Conservation (phyloP, 805 yeast genomes). For the Candida odintsovae region DNA sequence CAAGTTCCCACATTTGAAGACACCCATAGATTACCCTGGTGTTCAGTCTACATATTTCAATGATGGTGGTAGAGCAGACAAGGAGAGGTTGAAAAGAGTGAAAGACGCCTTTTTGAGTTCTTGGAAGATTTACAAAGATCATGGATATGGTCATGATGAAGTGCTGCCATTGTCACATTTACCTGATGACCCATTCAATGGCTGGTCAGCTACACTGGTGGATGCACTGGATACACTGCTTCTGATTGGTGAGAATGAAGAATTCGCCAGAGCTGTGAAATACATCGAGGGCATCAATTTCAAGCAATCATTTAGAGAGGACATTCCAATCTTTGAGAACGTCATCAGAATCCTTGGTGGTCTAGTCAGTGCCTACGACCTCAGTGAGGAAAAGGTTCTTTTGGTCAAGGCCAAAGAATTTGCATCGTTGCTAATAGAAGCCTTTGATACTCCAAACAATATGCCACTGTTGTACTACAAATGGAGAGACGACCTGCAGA, state of each 20-base stretch:
- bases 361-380: constrained; percentile 44
- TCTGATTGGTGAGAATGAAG: constrained; percentile 37
- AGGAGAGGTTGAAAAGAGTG: constrained; percentile 26
- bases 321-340: constrained; percentile 46
- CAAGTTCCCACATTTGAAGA: constrained; percentile 15
- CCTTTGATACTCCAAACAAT: constrained; percentile 55
- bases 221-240: constrained; percentile 48
- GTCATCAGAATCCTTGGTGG: constrained; percentile 50
- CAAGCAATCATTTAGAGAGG: constrained; percentile 30
- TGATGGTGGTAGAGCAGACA: constrained; percentile 24
- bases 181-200: constrained; percentile 36
- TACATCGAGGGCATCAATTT: constrained; percentile 35
- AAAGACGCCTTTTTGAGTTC: constrained; percentile 33
- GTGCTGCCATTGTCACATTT: constrained; percentile 32
- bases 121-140: constrained; percentile 37
- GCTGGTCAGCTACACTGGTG: constrained; percentile 46
- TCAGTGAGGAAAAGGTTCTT: constrained; percentile 32
- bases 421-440: constrained; percentile 43
- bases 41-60: constrained; percentile 26
- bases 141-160: constrained; percentile 44
- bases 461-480: constrained; percentile 43
- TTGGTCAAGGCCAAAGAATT: constrained; percentile 37
- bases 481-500: constrained; percentile 33
- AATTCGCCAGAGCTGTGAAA: constrained; percentile 33
- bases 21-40: constrained; percentile 16